Percentiles rank a stretch among this genome's conserved stretches.
These are phyloP conservation scores for Cadophora luteo-olivacea DNA, from an alignment of 2,329 filamentous ascomycete genomes.

Conservation along the genomic window DNA sequence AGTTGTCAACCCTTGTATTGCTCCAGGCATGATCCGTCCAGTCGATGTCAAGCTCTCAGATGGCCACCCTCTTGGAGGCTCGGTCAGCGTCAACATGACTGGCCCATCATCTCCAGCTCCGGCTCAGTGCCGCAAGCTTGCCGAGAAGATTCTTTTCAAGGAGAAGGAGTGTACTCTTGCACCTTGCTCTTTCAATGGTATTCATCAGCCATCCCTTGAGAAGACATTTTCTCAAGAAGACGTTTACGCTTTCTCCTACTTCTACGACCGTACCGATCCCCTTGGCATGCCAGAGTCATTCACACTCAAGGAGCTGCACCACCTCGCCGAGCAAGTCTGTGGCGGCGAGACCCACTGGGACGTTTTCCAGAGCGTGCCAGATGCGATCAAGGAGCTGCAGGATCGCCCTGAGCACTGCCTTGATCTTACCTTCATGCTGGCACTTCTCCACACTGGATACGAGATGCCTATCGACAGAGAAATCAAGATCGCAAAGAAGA, in stretches of 20 bases:
- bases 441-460: slow-evolving; percentile 91
- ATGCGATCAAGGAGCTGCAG: slow-evolving; percentile 79
- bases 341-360: slow-evolving; percentile 79
- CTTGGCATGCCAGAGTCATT: slow-evolving; percentile 99
- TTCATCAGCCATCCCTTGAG: slow-evolving; percentile 89
- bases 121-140: slow-evolving; percentile 86
- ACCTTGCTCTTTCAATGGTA: slow-evolving; percentile 98
- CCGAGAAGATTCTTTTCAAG: slow-evolving; percentile 91
- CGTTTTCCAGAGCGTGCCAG: slow-evolving; percentile 77
- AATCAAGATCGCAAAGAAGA: slow-evolving; percentile 98
- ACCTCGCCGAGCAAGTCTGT: slow-evolving; percentile 85
- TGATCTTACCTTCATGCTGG: slow-evolving; percentile 96
- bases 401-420: slow-evolving; percentile 90
- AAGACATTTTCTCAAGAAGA: slow-evolving; percentile 94
- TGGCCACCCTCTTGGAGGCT: slow-evolving; percentile 68
- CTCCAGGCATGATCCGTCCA: slow-evolving; percentile 76
- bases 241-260: slow-evolving; percentile 97
- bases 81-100: slow-evolving; percentile 81
- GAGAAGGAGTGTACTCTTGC: slow-evolving; percentile 80
- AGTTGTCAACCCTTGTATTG: slow-evolving; percentile 85
- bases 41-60: slow-evolving; percentile 75
- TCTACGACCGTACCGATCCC: slow-evolving; percentile 92
- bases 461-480: slow-evolving; percentile 97
- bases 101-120: slow-evolving; percentile 78
- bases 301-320: slow-evolving; percentile 87